These are phyloP conservation scores for Trichoderma harzianum DNA, from an alignment of 2,329 filamentous ascomycete species.

Conservation along the genomic window DNA sequence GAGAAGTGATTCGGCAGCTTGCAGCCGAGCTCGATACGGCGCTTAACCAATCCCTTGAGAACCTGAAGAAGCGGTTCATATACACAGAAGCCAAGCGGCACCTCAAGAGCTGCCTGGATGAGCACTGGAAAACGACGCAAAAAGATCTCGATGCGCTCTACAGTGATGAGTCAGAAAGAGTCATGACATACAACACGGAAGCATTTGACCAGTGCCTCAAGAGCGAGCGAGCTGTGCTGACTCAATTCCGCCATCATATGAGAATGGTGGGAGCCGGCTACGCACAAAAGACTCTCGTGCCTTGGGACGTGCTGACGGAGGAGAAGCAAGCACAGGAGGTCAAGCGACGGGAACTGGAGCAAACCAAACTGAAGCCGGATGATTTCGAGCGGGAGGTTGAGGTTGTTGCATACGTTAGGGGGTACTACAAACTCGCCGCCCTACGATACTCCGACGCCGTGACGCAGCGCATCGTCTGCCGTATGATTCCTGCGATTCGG, in stretches of 20 bases:
- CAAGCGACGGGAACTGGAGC: slow-evolving; percentile 40
- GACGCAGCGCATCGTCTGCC: slow-evolving; percentile 46
- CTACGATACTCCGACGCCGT: slow-evolving; percentile 60
- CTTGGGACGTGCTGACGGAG: slow-evolving; percentile 46
- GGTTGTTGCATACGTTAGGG: slow-evolving; percentile 60
- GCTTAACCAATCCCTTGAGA: slow-evolving; percentile 46
- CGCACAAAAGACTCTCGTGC: slow-evolving; percentile 28
- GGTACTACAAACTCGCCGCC: slow-evolving; percentile 67
- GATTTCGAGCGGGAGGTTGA: slow-evolving; percentile 57
- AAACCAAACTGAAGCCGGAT: slow-evolving; percentile 52
- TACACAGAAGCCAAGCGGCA: slow-evolving; percentile 46
- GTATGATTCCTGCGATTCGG: slow-evolving; percentile 46
- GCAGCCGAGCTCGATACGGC: slow-evolving; percentile 44
- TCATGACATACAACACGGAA: slow-evolving; percentile 56
- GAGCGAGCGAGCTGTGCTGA: slow-evolving; percentile 45
- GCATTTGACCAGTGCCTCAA: slow-evolving; percentile 45
- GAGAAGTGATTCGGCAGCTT: slow-evolving; percentile 47
- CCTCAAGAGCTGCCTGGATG: slow-evolving; percentile 43
- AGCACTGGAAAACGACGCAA: slow-evolving; percentile 36
- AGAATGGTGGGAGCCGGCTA: slow-evolving; percentile 44
- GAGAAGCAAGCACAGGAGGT: slow-evolving; percentile 47
- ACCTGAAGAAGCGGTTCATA: slow-evolving; percentile 46
- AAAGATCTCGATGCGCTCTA: slow-evolving; percentile 44
- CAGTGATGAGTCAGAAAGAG: slow-evolving; percentile 49
- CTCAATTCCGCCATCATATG: slow-evolving; percentile 47